phyloP scores from a whole-genome alignment of 1,284 basidiomycete genomes.

The Marasmius tenuissimus region DNA sequence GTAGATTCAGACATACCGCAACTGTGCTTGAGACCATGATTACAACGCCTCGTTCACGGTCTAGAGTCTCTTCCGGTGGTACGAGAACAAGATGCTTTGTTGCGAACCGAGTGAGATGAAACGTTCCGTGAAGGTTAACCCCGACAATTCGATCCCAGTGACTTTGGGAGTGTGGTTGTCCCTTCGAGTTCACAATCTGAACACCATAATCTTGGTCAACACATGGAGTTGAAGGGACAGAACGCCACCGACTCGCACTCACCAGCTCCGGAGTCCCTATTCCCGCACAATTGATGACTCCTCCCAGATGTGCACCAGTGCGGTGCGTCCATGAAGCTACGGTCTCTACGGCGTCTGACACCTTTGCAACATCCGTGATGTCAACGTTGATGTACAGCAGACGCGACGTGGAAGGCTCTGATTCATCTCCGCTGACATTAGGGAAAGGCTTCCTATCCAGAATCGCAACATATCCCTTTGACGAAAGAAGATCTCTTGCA shows the following conservation, averaged over 20 bases:
- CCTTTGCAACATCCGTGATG: constrained; percentile 36
- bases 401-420: constrained; percentile 18
- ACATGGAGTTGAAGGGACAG: not conserved
- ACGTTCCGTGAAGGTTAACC: constrained; percentile 55
- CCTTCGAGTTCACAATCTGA: constrained; percentile 44
- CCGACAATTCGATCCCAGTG: constrained; percentile 49
- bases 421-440: not conserved
- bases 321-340: constrained; percentile 42
- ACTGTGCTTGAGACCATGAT: constrained; percentile 54
- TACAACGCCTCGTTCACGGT: constrained; percentile 54
- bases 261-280: constrained; percentile 28
- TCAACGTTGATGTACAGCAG: constrained; percentile 45
- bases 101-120: constrained; percentile 51
- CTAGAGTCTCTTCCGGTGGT: constrained; percentile 41
- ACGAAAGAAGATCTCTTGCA: constrained; percentile 40
- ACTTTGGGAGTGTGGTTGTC: constrained; percentile 44
- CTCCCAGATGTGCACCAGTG: constrained; percentile 45
- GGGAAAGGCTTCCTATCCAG: constrained; percentile 44
- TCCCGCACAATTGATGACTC: constrained; percentile 56
- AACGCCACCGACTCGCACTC: not conserved
- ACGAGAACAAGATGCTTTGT: constrained; percentile 47
- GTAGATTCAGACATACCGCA: constrained; percentile 38
- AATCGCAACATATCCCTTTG: constrained; percentile 45
- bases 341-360: constrained; percentile 38
- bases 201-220: not conserved